Evolutionary conservation across 352 stramenopile species (phyloP).

Genomic region (Phytopythium sindhum): DNA sequence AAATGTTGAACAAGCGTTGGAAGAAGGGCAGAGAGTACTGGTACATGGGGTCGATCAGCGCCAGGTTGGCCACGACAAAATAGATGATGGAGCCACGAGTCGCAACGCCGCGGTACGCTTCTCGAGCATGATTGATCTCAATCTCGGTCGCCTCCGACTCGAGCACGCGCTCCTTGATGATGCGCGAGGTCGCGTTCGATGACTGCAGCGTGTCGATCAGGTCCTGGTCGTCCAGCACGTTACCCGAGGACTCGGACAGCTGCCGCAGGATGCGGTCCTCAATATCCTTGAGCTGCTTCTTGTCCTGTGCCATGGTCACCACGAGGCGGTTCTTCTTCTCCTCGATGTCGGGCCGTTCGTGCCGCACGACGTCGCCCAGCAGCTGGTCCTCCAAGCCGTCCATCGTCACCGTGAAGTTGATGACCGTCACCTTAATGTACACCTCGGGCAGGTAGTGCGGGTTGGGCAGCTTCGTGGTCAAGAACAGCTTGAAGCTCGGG

Average conservation of each 20-base stretch:
- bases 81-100: conserved; percentile 93
- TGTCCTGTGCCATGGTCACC: conserved; percentile 92
- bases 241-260: conserved; percentile 88
- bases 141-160: conserved; percentile 89
- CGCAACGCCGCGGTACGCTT: conserved; percentile 90
- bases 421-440: conserved; percentile 96
- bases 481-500: conserved; percentile 88
- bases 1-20: conserved; percentile 90
- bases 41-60: conserved; percentile 94
- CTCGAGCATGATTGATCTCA: conserved; percentile 88
- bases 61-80: conserved; percentile 92
- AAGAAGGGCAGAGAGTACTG: conserved; percentile 95
- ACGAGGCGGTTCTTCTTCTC: conserved; percentile 93
- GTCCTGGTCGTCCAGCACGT: conserved; percentile 93
- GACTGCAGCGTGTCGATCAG: conserved; percentile 85
- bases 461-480: conserved; percentile 93
- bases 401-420: conserved; percentile 97
- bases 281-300: conserved; percentile 91
- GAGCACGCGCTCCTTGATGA: conserved; percentile 89
- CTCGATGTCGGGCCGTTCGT: conserved; percentile 91
- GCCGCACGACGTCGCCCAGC: conserved; percentile 89
- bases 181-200: conserved; percentile 79
- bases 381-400: conserved; percentile 92
- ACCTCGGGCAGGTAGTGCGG: conserved; percentile 94
- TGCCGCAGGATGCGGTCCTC: conserved; percentile 92